Percentiles rank a stretch among this genome's conserved stretches.
Conservation (phyloP, 306 rosid genomes). For the Cucumis hystrix region DNA sequence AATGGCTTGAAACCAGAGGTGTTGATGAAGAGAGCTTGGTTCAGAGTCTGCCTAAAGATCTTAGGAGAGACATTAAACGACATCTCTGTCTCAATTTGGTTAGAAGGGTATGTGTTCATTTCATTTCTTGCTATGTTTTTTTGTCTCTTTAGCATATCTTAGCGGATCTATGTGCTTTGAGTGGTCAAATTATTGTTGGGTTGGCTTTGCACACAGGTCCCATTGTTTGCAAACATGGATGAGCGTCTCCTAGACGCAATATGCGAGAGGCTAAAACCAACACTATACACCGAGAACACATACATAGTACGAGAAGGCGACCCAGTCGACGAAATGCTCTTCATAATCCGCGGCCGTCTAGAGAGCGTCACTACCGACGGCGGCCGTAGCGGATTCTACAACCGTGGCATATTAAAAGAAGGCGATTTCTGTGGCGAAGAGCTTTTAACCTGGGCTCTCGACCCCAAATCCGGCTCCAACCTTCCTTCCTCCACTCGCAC, state of each 20-base stretch:
- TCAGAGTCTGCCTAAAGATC: constrained; percentile 40
- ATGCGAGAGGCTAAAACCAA: constrained; percentile 81
- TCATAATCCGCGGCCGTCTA: constrained; percentile 79
- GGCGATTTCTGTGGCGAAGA: constrained; percentile 89
- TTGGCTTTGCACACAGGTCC: constrained; percentile 35
- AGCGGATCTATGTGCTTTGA: too few species aligned
- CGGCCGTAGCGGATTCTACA: constrained; percentile 89
- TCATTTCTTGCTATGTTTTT: background rate
- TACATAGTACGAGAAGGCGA: constrained; percentile 82
- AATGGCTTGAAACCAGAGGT: constrained; percentile 46
- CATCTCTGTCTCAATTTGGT: constrained; percentile 64
- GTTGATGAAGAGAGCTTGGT: constrained; percentile 47
- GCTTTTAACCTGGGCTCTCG: constrained; percentile 87
- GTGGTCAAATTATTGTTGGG: too few species aligned
- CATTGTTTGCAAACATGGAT: constrained; percentile 83
- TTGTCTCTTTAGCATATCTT: too few species aligned
- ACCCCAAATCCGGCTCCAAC: constrained; percentile 61
- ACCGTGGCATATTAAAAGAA: constrained; percentile 66
- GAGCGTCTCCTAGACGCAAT: constrained; percentile 88
- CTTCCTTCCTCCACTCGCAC: constrained; percentile 88
- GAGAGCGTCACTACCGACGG: constrained; percentile 92
- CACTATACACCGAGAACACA: constrained; percentile 53
- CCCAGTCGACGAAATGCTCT: constrained; percentile 75
- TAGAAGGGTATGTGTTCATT: constrained; percentile 41
- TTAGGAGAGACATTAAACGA: constrained; percentile 42